Base-by-base conservation (phyloP, 2,329 filamentous ascomycete species). In the Amylocarpus encephaloides region DNA sequence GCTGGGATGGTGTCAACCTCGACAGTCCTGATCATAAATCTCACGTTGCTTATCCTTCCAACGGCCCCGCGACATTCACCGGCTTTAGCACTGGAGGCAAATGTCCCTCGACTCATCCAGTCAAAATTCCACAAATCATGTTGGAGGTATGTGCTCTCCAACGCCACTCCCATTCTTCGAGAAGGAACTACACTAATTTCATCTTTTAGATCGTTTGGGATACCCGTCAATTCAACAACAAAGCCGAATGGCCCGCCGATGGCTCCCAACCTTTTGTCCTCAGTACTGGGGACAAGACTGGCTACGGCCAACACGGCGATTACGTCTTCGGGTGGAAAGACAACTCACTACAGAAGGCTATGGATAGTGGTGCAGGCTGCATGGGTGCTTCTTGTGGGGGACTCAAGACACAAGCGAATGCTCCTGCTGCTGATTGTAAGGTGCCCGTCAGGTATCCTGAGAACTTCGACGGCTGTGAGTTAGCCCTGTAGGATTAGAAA, bases 201-300 rank as follows among this genome's bases (percentile, higher is more conserved):
- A 79, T 83, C 65, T 77, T 72, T 61, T 78, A 82, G 65, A 73
- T 74, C 45, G 72, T 74, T 66, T 74, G 72, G 72, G 69, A 74
- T 60, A 66, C 68, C 9, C 68, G 67, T 40, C 58, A 59, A 52
- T 73, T 73, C 61, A 63, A 67, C 58, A 67, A 75, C 68, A 62
- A 66, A 62, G 62, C 66, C 60, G 66, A 69, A 53, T 71, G 71
- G 72, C 70, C 70, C 53, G 67, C 68, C 48, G 68, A 72, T 63
- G 71, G 70, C 50, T 67, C 66, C n/a, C 70, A 70, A 56, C 70
- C 70, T 6, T 72, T 71, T 59, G 60, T 70, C 52, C 73, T 72
- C 62, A 70, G 66, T 62, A 60, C 48, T 18, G 54, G 73, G 68
- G 70, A 72, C 69, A 66, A 60, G 62, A 70, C 70, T 35, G 73